Evolutionary conservation across 2,329 filamentous ascomycete species (phyloP).

Genomic region (Hymenoscyphus infarciens): DNA sequence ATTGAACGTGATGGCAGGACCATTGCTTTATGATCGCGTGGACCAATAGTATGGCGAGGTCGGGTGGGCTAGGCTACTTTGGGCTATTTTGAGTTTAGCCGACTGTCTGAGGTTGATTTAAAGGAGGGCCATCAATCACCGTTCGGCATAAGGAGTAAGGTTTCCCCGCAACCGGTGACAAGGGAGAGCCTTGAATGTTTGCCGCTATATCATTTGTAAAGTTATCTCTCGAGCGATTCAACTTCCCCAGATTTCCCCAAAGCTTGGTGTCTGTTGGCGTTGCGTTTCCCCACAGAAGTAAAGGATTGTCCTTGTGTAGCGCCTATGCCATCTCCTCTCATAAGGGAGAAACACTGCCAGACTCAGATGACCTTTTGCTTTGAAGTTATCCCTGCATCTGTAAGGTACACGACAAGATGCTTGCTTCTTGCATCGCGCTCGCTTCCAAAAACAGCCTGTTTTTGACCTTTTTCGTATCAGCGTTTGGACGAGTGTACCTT

Average conservation of each 20-base stretch:
- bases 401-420: background rate
- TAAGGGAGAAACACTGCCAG: background rate
- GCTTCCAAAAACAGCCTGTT: background rate
- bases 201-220: background rate
- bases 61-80: background rate
- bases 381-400: background rate
- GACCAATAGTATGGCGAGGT: constrained; percentile 2
- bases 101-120: constrained; percentile 15
- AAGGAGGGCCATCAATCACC: constrained; percentile 11
- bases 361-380: background rate
- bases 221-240: background rate
- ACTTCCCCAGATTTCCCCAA: background rate
- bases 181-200: background rate
- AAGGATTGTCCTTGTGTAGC: background rate
- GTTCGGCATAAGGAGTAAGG: constrained; percentile 21
- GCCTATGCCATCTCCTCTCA: background rate
- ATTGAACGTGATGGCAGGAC: constrained; percentile 4
- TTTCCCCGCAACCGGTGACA: constrained; percentile 20
- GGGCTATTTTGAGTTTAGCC: constrained; percentile 15
- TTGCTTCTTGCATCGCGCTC: background rate
- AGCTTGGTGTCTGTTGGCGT: background rate
- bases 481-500: background rate
- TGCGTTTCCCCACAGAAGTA: background rate
- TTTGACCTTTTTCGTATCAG: background rate
- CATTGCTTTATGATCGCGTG: background rate